These are phyloP conservation scores for Apiotrichum mycotoxinovorans DNA, from an alignment of 1,284 basidiomycete species.

Conservation along the genomic window DNA sequence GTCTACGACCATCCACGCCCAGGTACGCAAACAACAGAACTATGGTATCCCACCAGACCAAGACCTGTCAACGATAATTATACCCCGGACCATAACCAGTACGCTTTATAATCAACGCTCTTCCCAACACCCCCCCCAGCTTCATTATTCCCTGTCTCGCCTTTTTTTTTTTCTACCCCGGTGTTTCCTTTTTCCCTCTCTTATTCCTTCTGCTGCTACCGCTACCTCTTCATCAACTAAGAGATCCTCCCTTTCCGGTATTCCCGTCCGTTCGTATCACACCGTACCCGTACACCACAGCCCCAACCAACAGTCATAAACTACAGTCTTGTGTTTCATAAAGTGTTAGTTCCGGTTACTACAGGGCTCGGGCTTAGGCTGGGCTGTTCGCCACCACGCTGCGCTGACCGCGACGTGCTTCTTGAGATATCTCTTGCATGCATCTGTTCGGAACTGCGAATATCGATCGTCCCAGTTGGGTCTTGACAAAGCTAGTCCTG, in stretches of 20 bases:
- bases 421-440: constrained; percentile 6
- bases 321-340: neutral
- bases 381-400: neutral
- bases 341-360: neutral
- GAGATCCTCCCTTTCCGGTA: too few relatives aligned
- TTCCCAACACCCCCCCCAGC: neutral
- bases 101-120: neutral
- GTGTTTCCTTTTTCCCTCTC: neutral
- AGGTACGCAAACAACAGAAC: neutral
- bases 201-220: too few relatives aligned
- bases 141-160: neutral
- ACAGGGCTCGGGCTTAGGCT: neutral
- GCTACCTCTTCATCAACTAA: too few relatives aligned
- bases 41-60: neutral
- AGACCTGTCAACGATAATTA: neutral
- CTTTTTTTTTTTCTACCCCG: neutral
- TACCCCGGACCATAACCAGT: neutral
- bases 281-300: neutral
- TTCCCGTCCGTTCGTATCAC: neutral
- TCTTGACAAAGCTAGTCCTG: too few relatives aligned
- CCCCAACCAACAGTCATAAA: neutral
- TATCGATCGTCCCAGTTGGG: too few relatives aligned
- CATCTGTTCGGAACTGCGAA: neutral
- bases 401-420: constrained; percentile 5
- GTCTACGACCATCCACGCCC: neutral